Evolutionary conservation across 2,329 filamentous ascomycete genomes (phyloP).

Genomic region (Chaetothyriales sp.): DNA sequence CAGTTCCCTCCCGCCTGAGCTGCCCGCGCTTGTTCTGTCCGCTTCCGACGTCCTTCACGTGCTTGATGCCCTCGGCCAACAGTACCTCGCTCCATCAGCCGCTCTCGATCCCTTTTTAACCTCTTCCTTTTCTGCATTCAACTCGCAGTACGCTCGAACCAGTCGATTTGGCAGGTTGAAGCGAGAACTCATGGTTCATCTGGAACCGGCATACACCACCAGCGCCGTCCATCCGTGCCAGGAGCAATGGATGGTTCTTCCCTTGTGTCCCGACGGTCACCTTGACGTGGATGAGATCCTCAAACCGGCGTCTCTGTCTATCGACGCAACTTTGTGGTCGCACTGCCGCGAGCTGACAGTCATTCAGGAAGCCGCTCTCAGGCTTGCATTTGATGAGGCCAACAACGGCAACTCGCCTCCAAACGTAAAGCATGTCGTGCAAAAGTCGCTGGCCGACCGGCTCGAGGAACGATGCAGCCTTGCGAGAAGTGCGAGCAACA

Average conservation of each 20-base stretch:
- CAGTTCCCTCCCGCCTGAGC: not conserved
- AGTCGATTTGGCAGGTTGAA: slow-evolving; percentile 12
- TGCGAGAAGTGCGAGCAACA: slow-evolving; percentile 8
- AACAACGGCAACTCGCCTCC: not conserved
- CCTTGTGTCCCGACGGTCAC: slow-evolving; percentile 4
- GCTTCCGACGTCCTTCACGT: slow-evolving; percentile 14
- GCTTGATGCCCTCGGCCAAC: slow-evolving; percentile 43
- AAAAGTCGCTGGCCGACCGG: slow-evolving; percentile 8
- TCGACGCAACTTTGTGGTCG: not conserved
- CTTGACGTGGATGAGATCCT: slow-evolving; percentile 1
- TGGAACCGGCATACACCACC: slow-evolving; percentile 15
- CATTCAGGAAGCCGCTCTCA: slow-evolving; percentile 10
- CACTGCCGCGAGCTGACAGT: slow-evolving; percentile 6
- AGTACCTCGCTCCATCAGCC: slow-evolving; percentile 58
- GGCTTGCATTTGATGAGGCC: slow-evolving; percentile 2
- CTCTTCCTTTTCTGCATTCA: slow-evolving; percentile 10
- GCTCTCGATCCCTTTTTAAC: slow-evolving; percentile 11
- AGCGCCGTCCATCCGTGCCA: slow-evolving; percentile 13
- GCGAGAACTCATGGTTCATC: slow-evolving; percentile 9
- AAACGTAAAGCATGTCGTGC: not conserved
- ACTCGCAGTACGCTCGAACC: slow-evolving; percentile 10
- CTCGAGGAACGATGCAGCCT: slow-evolving; percentile 6
- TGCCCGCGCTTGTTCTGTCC: slow-evolving; percentile 4
- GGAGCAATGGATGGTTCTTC: slow-evolving; percentile 12
- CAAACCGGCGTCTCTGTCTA: not conserved